Base-by-base conservation (phyloP, 2,329 filamentous ascomycete genomes). In the Didymosphaeria variabile region DNA sequence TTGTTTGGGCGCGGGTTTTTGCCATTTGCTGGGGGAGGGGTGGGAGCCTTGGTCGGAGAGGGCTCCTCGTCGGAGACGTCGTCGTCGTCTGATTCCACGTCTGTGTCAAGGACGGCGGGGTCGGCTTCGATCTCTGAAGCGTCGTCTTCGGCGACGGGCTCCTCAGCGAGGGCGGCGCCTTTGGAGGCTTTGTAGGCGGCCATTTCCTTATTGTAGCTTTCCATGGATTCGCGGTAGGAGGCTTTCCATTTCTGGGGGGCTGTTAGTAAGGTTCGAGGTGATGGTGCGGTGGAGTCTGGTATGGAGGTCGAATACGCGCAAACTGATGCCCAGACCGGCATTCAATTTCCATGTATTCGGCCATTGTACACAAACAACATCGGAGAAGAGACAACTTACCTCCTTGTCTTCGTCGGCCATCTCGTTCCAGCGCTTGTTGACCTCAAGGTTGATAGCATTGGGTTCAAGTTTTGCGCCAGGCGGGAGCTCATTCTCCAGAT, bases 381-480 rank as follows among this genome's bases (percentile, higher is more conserved):
- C 26, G 6, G 34, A 36, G 5, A 29, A 15, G 19, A 10, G 59
- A 42, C 47, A 34, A 75, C 81, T 69, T 77, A 89, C 87, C 78
- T 85, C 81, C 73, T 96, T 96, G 81, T 96, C 90, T 10, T 83
- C 80, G 1, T 89, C 85, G 7, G 83, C 83, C 90, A 97, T 93
- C 66, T 87, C 86, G 63, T 89, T 86, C 94, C 94, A 97, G 72
- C 94, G 88, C 71, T 89, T 88, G 74, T 93, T 94, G 44, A 93
- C 92, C 80, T 97, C 93, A 62, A 92, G 88, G 75, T 93, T 91
- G 52, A 98, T 91, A 60, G 94, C 92, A 73, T 93, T 93, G 77
- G 94, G 94, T 77, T 91, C 90, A 8, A 90, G 88, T 61, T 88
- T 85, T n/a, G 87, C 77, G 23, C 91, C 91, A 12, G 97, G 86